phyloP scores from a whole-genome alignment of 495 filamentous ascomycete genomes.

The Penicillium riverlandense region DNA sequence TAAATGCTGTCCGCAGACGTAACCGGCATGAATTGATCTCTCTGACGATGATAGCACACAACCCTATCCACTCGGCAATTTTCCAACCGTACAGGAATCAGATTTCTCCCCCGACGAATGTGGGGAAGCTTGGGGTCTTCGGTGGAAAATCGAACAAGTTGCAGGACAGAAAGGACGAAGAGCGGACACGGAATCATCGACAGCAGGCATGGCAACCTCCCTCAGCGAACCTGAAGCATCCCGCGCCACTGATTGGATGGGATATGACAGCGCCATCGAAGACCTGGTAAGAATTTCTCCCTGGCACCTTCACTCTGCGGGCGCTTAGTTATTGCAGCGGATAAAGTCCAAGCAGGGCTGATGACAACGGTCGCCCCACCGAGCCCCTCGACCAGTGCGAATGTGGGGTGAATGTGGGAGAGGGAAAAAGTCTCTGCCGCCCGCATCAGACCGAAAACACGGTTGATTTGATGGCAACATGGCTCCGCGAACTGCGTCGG shows the following conservation, averaged over 20 bases:
- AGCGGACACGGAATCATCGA: no score
- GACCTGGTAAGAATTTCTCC: neutral
- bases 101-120: no score
- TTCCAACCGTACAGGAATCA: no score
- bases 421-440: slow-evolving; percentile 20
- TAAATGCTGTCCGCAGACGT: no score
- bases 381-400: neutral
- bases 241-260: slow-evolving; percentile 1
- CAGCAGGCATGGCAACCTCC: no score
- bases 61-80: no score
- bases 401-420: slow-evolving; percentile 13
- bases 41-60: no score
- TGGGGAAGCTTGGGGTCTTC: no score
- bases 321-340: slow-evolving; percentile 2
- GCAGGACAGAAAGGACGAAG: no score
- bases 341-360: slow-evolving; percentile 11
- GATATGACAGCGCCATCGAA: neutral
- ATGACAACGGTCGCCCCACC: neutral
- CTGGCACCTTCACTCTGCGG: neutral
- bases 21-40: no score
- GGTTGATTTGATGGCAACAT: slow-evolving; percentile 6
- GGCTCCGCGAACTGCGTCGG: neutral
- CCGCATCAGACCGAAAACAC: slow-evolving; percentile 2
- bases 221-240: neutral
- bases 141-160: no score